Conservation (phyloP, 1,139 yeast species). For the Yamadazyma dushanensis region DNA sequence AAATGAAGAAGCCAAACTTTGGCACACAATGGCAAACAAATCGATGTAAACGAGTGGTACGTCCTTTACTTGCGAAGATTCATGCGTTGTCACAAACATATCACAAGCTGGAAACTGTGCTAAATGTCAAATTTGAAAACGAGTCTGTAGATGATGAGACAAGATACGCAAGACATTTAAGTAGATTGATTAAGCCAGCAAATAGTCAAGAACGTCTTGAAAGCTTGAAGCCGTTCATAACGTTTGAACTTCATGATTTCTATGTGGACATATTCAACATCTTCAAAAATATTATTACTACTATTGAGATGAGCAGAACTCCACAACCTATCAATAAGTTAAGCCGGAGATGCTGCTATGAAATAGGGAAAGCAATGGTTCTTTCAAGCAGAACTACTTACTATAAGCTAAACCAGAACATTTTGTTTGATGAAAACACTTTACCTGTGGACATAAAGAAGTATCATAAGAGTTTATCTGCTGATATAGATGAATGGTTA, state of each 20-base stretch:
- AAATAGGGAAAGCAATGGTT: conserved; percentile 35
- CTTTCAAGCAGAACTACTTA: conserved; percentile 36
- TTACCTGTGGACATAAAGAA: conserved; percentile 24
- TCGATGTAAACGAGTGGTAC: conserved; percentile 34
- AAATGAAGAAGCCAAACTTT: background rate
- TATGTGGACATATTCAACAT: conserved; percentile 33
- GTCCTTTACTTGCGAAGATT: conserved; percentile 39
- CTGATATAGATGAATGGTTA: conserved; percentile 43
- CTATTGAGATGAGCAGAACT: conserved; percentile 12
- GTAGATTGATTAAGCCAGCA: conserved; percentile 19
- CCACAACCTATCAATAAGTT: conserved; percentile 18
- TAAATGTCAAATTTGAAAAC: conserved; percentile 3
- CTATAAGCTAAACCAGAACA: conserved; percentile 31
- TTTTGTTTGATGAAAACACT: conserved; percentile 33
- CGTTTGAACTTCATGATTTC: conserved; percentile 26
- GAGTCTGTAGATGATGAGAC: background rate
- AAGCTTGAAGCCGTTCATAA: conserved; percentile 24
- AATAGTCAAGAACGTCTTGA: conserved; percentile 27
- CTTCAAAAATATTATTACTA: conserved; percentile 25
- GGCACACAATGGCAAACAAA: conserved; percentile 6
- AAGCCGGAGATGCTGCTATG: conserved; percentile 29
- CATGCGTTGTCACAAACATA: conserved; percentile 30
- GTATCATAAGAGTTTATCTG: conserved; percentile 24
- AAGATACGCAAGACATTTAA: background rate
- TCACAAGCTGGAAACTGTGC: conserved; percentile 10